Conservation (phyloP, 2,329 filamentous ascomycete genomes). For the Ceratocystis ficicola region DNA sequence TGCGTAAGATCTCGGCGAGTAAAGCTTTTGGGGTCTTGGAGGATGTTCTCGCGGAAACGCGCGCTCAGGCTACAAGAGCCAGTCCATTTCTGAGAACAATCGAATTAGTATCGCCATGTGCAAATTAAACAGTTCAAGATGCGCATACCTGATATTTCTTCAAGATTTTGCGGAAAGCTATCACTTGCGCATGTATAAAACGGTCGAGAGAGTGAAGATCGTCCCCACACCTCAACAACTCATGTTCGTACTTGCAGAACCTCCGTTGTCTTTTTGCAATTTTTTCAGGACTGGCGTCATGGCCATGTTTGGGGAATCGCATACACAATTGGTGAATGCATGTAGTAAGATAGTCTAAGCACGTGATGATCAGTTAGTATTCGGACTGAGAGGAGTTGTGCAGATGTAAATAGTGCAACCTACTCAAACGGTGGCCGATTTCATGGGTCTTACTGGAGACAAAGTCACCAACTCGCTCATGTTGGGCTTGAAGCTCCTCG, state of each 20-base stretch:
- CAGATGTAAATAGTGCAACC: constrained; percentile 25
- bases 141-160: constrained; percentile 63
- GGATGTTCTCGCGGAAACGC: constrained; percentile 55
- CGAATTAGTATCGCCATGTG: not conserved
- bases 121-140: not conserved
- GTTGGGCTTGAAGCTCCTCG: constrained; percentile 57
- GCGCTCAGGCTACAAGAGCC: constrained; percentile 52
- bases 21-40: constrained; percentile 58
- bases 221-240: constrained; percentile 48
- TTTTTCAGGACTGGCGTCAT: constrained; percentile 23
- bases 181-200: constrained; percentile 60
- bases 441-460: constrained; percentile 70
- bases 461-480: constrained; percentile 67
- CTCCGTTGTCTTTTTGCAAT: constrained; percentile 37
- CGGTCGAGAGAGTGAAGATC: constrained; percentile 59
- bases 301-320: constrained; percentile 30
- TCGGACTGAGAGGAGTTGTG: not conserved
- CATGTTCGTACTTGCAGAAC: constrained; percentile 42
- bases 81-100: constrained; percentile 58
- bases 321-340: constrained; percentile 38
- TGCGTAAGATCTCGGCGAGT: constrained; percentile 50
- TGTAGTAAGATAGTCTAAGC: constrained; percentile 38
- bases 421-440: constrained; percentile 57
- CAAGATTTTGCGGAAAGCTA: constrained; percentile 68
- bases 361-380: constrained; percentile 24